Evolutionary conservation across 768 basidiomycete genomes (phyloP).

Genomic region (Krasilnikovozyma curviuscula): DNA sequence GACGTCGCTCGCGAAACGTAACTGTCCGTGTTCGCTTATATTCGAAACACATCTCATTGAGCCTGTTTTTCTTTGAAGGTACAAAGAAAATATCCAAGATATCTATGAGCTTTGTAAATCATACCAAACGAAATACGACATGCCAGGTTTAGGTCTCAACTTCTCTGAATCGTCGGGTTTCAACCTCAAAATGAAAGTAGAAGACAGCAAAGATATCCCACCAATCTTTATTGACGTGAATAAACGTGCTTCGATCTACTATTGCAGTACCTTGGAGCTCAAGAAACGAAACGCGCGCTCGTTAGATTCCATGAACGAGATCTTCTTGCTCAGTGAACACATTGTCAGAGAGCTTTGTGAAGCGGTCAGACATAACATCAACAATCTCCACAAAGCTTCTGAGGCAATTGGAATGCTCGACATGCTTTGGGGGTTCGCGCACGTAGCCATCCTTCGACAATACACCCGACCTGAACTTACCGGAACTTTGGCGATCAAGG

Average conservation of each 20-base stretch:
- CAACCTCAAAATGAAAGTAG: neutral
- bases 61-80: neutral
- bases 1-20: conserved; percentile 91
- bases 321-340: conserved; percentile 68
- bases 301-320: conserved; percentile 85
- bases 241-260: neutral
- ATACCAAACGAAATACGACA: neutral
- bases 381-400: conserved; percentile 57
- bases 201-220: neutral
- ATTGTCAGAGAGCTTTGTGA: conserved; percentile 41
- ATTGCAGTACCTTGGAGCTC: conserved; percentile 6
- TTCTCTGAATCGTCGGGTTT: neutral
- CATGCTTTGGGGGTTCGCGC: conserved; percentile 74
- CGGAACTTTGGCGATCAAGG: conserved; percentile 70
- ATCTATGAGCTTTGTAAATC: conserved; percentile 29
- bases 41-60: neutral
- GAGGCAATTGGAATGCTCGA: conserved; percentile 84
- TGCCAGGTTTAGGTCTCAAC: too few species aligned
- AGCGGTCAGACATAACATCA: conserved; percentile 49
- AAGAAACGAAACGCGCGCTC: conserved; percentile 27
- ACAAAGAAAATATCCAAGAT: conserved; percentile 61
- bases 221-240: neutral
- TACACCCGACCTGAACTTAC: conserved; percentile 63
- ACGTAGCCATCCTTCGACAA: conserved; percentile 52
- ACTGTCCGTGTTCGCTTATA: neutral